Evolutionary conservation across 495 filamentous ascomycete genomes (phyloP).

Genomic region (Collariella sp.): DNA sequence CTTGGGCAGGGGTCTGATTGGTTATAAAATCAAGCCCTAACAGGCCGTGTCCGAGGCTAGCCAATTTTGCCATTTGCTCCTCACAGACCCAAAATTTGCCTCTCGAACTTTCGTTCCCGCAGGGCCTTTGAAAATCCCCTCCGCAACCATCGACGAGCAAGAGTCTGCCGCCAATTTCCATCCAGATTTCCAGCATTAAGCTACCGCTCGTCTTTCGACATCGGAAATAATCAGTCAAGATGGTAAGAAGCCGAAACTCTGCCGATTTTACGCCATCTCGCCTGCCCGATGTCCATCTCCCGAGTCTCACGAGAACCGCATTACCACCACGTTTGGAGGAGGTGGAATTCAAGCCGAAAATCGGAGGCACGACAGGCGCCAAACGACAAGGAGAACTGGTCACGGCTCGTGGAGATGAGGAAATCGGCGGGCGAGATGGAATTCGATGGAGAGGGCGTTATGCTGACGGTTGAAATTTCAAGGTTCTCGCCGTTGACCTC

Average conservation of each 20-base stretch:
- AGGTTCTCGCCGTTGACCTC: constrained; percentile 99
- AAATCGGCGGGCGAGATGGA: constrained; percentile 2
- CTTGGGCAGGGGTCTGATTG: constrained; percentile 20
- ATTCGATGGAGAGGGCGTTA: not conserved
- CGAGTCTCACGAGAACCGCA: constrained; percentile 13
- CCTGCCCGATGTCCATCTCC: constrained; percentile 2
- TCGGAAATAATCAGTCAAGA: constrained; percentile 43
- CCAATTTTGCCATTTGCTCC: constrained; percentile 23
- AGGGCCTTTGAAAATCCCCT: constrained; percentile 27
- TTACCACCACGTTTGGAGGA: not conserved
- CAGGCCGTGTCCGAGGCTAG: constrained; percentile 15
- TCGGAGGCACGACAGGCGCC: not conserved
- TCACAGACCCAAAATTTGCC: constrained; percentile 32
- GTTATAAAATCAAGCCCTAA: constrained; percentile 25
- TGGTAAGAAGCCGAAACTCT: constrained; percentile 41
- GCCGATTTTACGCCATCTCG: constrained; percentile 18
- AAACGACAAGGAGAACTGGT: not conserved
- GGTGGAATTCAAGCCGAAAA: not conserved
- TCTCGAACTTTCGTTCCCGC: constrained; percentile 26
- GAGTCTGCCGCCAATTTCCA: constrained; percentile 36
- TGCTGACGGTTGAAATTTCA: constrained; percentile 35
- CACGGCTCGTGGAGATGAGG: not conserved
- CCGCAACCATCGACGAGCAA: constrained; percentile 35
- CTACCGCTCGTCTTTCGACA: constrained; percentile 37
- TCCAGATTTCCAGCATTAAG: constrained; percentile 39